Conservation (phyloP, 2,329 filamentous ascomycete genomes). For the Lecanoromycetidae sp. region DNA sequence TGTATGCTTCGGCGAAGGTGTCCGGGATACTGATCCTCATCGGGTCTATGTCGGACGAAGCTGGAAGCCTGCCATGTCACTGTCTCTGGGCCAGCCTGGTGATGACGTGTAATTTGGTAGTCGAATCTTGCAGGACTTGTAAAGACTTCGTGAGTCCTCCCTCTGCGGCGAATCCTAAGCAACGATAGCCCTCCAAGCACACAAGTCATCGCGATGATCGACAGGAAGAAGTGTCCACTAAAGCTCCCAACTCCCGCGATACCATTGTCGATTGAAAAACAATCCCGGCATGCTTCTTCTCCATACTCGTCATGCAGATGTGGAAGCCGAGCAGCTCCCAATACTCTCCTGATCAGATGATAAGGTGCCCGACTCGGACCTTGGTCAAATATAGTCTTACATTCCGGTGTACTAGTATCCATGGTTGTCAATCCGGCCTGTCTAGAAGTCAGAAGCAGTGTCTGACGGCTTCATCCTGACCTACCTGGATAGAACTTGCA, state of each 20-base stretch:
- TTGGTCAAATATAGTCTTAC: neutral
- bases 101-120: neutral
- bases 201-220: too few species aligned
- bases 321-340: neutral
- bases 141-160: neutral
- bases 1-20: neutral
- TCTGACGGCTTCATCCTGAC: neutral
- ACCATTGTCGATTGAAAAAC: neutral
- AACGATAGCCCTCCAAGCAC: neutral
- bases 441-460: neutral
- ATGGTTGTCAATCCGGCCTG: neutral
- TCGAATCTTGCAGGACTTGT: slow-evolving; percentile 1
- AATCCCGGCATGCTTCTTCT: neutral
- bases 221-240: neutral
- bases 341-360: neutral
- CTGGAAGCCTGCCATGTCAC: neutral
- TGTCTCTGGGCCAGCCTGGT: neutral
- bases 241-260: neutral
- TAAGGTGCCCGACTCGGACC: slow-evolving; percentile 1
- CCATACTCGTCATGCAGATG: too few species aligned
- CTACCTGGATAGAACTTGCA: slow-evolving; percentile 3
- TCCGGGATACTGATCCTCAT: neutral
- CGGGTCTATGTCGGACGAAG: neutral
- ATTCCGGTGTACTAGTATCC: neutral
- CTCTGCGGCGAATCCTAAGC: neutral